A percentile compares a stretch with the other conserved stretches of the same genome.
Evolutionary conservation across 768 basidiomycete species (phyloP).

Genomic region (Infundibulicybe gibba): DNA sequence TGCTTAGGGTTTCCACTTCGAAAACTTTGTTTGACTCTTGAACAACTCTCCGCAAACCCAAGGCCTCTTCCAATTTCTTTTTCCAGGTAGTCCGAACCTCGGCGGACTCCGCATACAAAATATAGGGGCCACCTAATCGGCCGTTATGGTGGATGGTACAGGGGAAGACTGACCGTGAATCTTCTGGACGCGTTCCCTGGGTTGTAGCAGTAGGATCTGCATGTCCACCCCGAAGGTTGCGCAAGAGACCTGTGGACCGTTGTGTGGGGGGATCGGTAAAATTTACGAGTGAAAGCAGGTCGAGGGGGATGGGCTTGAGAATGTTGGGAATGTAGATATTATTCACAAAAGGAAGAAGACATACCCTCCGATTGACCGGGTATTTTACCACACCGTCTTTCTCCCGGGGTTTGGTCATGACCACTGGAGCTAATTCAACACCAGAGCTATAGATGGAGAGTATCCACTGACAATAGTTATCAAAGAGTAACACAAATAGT

Average conservation of each 20-base stretch:
- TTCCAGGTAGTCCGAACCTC: conserved; percentile 83
- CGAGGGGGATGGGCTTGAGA: conserved; percentile 83
- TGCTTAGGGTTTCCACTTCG: conserved; percentile 85
- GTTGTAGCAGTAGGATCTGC: conserved; percentile 13
- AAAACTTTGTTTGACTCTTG: conserved; percentile 96
- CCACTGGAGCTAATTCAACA: conserved; percentile 46
- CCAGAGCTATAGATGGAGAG: neutral
- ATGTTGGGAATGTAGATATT: conserved; percentile 13
- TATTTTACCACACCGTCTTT: conserved; percentile 74
- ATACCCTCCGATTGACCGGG: conserved; percentile 70
- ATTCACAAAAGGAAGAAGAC: conserved; percentile 17
- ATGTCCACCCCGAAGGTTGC: conserved; percentile 51
- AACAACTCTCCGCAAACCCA: conserved; percentile 79
- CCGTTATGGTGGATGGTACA: conserved; percentile 88
- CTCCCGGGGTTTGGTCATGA: conserved; percentile 78
- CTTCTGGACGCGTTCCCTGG: conserved; percentile 24
- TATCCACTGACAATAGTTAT: conserved; percentile 79
- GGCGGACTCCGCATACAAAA: conserved; percentile 76
- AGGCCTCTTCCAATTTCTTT: conserved; percentile 85
- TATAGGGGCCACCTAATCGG: conserved; percentile 78
- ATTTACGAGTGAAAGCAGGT: conserved; percentile 77
- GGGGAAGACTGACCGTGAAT: conserved; percentile 76
- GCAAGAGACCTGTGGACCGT: conserved; percentile 62
- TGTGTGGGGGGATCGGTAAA: conserved; percentile 76
- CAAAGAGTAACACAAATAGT: conserved; percentile 85